These are phyloP conservation scores for Boletus pseudopeckii DNA, from an alignment of 768 basidiomycete species.

Conservation along the genomic window DNA sequence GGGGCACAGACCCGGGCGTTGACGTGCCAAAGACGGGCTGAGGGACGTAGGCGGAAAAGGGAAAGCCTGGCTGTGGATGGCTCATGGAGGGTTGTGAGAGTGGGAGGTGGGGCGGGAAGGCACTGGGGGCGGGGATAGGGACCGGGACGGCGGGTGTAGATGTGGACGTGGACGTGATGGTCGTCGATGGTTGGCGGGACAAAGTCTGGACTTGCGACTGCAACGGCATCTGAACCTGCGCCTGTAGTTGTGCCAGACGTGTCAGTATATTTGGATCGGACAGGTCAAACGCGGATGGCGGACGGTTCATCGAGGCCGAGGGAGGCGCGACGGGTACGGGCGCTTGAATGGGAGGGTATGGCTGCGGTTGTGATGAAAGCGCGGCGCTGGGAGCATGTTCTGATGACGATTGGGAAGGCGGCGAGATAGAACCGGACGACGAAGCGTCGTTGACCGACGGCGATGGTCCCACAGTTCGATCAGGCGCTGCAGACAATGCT, in stretches of 20 bases:
- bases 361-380: slow-evolving; percentile 1
- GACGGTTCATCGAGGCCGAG: background rate
- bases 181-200: slow-evolving; percentile 3
- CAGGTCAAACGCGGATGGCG: slow-evolving; percentile 13
- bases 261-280: slow-evolving; percentile 24
- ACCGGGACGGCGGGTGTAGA: background rate
- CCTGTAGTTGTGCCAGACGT: slow-evolving; percentile 26
- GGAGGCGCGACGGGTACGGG: background rate
- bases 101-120: background rate
- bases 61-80: slow-evolving; percentile 13
- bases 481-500: slow-evolving; percentile 8
- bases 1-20: background rate
- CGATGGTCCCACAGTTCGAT: slow-evolving; percentile 16
- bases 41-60: background rate
- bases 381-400: background rate
- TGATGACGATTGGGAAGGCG: slow-evolving; percentile 2
- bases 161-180: background rate
- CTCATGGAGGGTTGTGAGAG: background rate
- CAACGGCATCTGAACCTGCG: slow-evolving; percentile 12
- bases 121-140: background rate
- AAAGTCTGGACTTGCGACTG: slow-evolving; percentile 1
- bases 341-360: background rate
- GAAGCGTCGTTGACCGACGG: background rate
- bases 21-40: background rate
- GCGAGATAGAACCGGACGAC: background rate